Evolutionary conservation across 108 stramenopile species (phyloP).

Genomic region (Skeletonema costatum): DNA sequence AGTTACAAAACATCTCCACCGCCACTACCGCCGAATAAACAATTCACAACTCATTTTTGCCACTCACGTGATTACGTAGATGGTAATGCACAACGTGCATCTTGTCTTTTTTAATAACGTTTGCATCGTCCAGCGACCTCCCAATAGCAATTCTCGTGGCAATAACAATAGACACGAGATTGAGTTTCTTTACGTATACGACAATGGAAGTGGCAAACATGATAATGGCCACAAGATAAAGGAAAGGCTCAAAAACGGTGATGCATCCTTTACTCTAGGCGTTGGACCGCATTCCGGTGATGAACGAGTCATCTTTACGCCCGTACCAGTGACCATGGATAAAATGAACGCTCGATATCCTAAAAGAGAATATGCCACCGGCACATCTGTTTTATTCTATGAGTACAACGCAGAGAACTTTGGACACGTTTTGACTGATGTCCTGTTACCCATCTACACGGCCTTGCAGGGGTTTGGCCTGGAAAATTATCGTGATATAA

Average conservation of each 20-base stretch:
- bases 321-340: background rate
- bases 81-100: background rate
- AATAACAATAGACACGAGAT: background rate
- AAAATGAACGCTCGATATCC: background rate
- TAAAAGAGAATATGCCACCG: background rate
- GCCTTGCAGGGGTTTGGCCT: background rate
- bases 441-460: background rate
- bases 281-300: constrained; percentile 6
- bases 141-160: background rate
- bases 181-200: background rate
- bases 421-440: background rate
- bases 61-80: background rate
- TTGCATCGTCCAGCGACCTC: background rate
- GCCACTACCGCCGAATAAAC: background rate
- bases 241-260: background rate
- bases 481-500: background rate
- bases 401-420: constrained; percentile 3
- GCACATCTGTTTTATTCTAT: background rate
- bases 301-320: background rate
- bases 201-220: background rate
- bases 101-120: background rate
- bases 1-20: background rate
- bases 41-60: background rate
- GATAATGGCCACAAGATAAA: background rate
- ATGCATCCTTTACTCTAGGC: background rate